A percentile compares a stretch with the other conserved stretches of the same genome.
phyloP scores from a whole-genome alignment of 2,329 filamentous ascomycete species.

The Xylaria sp. region DNA sequence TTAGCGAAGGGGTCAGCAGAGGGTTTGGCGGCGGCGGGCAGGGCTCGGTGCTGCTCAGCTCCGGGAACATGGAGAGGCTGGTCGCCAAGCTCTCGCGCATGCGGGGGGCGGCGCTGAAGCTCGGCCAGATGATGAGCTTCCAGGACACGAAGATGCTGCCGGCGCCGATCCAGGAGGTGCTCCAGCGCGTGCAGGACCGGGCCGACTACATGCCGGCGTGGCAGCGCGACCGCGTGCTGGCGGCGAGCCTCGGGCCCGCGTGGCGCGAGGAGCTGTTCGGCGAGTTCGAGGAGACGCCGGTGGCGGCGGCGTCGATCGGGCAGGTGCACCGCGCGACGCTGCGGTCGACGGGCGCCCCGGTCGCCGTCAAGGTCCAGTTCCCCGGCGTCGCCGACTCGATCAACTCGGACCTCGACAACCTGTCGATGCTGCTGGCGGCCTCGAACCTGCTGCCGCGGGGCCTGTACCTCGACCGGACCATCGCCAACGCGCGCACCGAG shows the following conservation, averaged over 20 bases:
- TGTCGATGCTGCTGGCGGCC: slow-evolving; percentile 86
- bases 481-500: slow-evolving; percentile 89
- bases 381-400: slow-evolving; percentile 95
- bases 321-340: slow-evolving; percentile 89
- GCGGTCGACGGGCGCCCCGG: slow-evolving; percentile 70
- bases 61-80: slow-evolving; percentile 88
- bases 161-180: slow-evolving; percentile 79
- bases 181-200: slow-evolving; percentile 92
- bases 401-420: slow-evolving; percentile 92
- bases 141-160: slow-evolving; percentile 97
- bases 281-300: slow-evolving; percentile 86
- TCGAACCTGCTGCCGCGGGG: slow-evolving; percentile 89
- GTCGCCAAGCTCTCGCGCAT: slow-evolving; percentile 93
- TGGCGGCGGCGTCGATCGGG: slow-evolving; percentile 94
- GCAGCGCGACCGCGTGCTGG: slow-evolving; percentile 84
- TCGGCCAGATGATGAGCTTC: slow-evolving; percentile 98
- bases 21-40: slow-evolving; percentile 68
- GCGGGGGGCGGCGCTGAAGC: slow-evolving; percentile 94
- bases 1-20: slow-evolving; percentile 81
- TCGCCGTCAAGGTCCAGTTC: slow-evolving; percentile 97
- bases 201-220: slow-evolving; percentile 98
- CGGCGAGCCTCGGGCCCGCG: slow-evolving; percentile 74
- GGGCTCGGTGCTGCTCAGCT: slow-evolving; percentile 85
- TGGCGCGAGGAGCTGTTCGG: slow-evolving; percentile 84
- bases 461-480: slow-evolving; percentile 94